phyloP scores from a whole-genome alignment of 2,329 filamentous ascomycete species.

The Penicillium polonicum region DNA sequence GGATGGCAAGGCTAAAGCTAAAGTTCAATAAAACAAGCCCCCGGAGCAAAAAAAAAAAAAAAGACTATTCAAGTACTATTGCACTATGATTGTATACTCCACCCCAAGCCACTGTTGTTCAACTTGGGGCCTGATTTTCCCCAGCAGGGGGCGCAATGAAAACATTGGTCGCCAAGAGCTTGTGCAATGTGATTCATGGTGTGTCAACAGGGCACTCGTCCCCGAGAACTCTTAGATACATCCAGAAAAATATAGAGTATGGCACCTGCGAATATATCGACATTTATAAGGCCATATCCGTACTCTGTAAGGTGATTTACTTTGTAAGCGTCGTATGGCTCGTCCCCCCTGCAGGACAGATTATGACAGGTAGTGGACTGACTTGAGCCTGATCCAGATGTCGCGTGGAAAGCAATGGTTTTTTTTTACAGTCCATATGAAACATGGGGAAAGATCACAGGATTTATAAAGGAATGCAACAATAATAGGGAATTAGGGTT shows the following conservation, averaged over 20 bases:
- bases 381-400: background rate
- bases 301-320: background rate
- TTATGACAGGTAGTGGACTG: background rate
- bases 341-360: background rate
- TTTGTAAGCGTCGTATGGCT: constrained; percentile 1
- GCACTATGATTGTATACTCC: background rate
- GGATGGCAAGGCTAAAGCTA: background rate
- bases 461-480: background rate
- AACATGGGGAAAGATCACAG: background rate
- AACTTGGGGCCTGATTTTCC: background rate
- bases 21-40: background rate
- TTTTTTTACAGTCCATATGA: background rate
- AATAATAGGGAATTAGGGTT: background rate
- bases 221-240: background rate
- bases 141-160: constrained; percentile 4
- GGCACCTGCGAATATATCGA: background rate
- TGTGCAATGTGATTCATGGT: constrained; percentile 11
- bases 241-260: background rate
- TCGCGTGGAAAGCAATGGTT: background rate
- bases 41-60: background rate
- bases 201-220: background rate
- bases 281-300: background rate
- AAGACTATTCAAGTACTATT: background rate
- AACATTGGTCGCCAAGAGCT: constrained; percentile 1
- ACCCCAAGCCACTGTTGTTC: background rate